Base-by-base conservation (phyloP, 306 rosid species). In the Corylus avellana region DNA sequence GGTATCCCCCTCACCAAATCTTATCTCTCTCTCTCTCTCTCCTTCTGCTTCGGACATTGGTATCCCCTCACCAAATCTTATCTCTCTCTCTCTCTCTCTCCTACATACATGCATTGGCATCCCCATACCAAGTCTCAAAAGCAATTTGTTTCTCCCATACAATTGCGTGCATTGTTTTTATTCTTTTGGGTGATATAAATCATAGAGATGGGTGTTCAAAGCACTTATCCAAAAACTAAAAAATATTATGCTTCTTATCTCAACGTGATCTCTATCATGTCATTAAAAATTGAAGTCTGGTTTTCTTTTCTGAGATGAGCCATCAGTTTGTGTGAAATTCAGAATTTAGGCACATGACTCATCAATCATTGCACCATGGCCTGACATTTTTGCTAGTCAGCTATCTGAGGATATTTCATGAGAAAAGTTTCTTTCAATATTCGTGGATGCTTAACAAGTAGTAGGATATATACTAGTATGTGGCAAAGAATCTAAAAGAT, bases 141-240 rank as follows among this genome's bases (percentile, higher is more conserved):
- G 27, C 64, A 76, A 55, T 58, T 75, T 75, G 81, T 83, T 71
- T 77, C 85, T 64, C 74, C 87, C 91, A 70, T 76, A 77, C 85
- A 72, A 71, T 81, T 80, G 85, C 83, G 80, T 80, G 81, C 78
- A 56, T 76, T 57, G 64, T 79, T 82, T 42, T 32, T 83, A 37
- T 83, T 86, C 77, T 71, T 69, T 18, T 7, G 48, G 74, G 32
- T 20, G 46, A 53, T 63, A 58, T 59, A 79, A 55, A 64, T 53
- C 72, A 79, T 55, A 70, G 78, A 85, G 37, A 74, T 69, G 73
- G 55, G 80, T 77, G 73, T 59, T 62, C 82, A 77, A 67, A 74
- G 74, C 25, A 57, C 27, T 8, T 57, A 57, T 57, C 22, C 53
- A 12, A 49, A 49, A 49, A 2, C 5, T 0, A 42, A 42, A 42